Conservation (phyloP, 352 stramenopile genomes). For the Pythium utonaiense region DNA sequence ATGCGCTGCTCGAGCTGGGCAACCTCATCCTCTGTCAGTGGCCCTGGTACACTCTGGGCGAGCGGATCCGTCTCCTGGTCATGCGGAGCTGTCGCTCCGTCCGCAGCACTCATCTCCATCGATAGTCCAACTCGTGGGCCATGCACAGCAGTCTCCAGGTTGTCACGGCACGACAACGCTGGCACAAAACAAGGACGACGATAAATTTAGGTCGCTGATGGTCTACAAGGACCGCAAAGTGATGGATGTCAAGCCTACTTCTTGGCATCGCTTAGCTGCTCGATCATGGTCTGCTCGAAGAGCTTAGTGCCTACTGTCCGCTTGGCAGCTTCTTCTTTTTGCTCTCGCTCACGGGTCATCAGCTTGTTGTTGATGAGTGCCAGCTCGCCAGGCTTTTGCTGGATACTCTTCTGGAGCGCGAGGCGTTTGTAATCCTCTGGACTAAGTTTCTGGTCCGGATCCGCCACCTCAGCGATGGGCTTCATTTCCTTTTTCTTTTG, state of each 20-base stretch:
- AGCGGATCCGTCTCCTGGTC: background rate
- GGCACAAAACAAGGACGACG: background rate
- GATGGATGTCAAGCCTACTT: background rate
- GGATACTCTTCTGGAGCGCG: slow-evolving; percentile 30
- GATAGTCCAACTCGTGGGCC: background rate
- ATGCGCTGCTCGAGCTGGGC: background rate
- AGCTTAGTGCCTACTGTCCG: slow-evolving; percentile 37
- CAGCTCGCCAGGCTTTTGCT: slow-evolving; percentile 18
- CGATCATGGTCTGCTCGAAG: slow-evolving; percentile 48
- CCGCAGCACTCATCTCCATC: background rate
- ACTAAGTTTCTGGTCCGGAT: slow-evolving; percentile 14
- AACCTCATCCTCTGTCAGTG: background rate
- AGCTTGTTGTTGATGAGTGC: slow-evolving; percentile 30
- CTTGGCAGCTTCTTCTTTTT: slow-evolving; percentile 36
- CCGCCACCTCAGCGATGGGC: background rate
- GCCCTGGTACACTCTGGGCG: background rate
- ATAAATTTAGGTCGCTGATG: no score
- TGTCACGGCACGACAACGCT: background rate
- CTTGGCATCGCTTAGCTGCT: slow-evolving; percentile 29
- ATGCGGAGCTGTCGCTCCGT: background rate
- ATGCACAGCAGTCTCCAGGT: background rate
- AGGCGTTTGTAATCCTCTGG: slow-evolving; percentile 35
- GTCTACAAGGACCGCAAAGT: no score
- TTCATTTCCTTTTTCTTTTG: background rate
- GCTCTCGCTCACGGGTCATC: slow-evolving; percentile 26